Percentiles rank a stretch among this genome's conserved stretches.
phyloP scores from a whole-genome alignment of 2,329 filamentous ascomycete genomes.

The Verticillium albo-atrum region DNA sequence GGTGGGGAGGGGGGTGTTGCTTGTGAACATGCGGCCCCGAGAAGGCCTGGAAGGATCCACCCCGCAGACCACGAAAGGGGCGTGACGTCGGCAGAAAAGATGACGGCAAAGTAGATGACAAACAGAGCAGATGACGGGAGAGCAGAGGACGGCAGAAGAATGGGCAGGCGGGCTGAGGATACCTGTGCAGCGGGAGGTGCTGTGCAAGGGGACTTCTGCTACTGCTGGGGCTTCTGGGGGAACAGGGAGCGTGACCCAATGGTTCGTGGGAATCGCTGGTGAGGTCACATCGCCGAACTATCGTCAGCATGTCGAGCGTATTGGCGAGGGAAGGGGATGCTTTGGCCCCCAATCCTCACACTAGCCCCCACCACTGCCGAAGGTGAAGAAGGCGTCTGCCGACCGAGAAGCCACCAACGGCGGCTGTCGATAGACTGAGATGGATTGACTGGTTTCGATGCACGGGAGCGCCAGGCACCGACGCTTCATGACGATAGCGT shows the following conservation, averaged over 20 bases:
- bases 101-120: background rate
- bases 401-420: background rate
- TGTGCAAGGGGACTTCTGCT: background rate
- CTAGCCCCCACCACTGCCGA: background rate
- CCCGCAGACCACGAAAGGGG: background rate
- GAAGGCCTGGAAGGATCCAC: background rate
- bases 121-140: background rate
- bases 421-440: background rate
- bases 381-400: background rate
- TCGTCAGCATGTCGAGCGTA: background rate
- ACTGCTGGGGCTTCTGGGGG: background rate
- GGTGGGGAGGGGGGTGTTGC: background rate
- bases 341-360: background rate
- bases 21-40: background rate
- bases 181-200: background rate
- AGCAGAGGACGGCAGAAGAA: background rate
- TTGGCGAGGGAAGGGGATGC: background rate
- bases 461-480: background rate
- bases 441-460: background rate
- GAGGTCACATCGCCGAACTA: background rate
- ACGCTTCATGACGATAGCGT: background rate
- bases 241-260: background rate
- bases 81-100: background rate
- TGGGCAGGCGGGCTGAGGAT: background rate
- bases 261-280: background rate